Conservation (phyloP, 2,329 filamentous ascomycete genomes). For the Aspergillus fumigatiaffinis region DNA sequence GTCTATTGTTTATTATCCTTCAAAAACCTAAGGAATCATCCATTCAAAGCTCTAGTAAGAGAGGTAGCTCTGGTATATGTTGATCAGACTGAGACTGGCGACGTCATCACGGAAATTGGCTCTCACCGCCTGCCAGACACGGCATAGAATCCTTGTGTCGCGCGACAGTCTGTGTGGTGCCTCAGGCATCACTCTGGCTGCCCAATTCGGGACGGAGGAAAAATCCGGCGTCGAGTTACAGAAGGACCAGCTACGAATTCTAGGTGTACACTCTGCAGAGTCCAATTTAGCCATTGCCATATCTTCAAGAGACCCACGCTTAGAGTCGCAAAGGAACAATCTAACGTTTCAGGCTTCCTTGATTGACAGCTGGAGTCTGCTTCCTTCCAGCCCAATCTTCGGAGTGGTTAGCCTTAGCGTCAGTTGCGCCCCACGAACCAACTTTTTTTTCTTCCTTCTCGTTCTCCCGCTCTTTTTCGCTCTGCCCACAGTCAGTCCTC, state of each 20-base stretch:
- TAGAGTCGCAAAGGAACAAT: neutral
- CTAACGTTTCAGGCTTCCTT: neutral
- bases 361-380: neutral
- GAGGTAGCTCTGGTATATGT: too few species aligned
- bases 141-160: neutral
- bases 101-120: neutral
- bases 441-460: neutral
- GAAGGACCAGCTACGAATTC: neutral
- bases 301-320: neutral
- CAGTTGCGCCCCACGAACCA: neutral
- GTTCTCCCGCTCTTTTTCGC: too few species aligned
- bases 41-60: too few species aligned
- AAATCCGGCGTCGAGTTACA: neutral
- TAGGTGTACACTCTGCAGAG: neutral
- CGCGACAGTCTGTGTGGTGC: neutral
- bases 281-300: neutral
- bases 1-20: conserved; percentile 10
- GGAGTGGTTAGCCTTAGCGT: neutral
- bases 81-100: too few species aligned
- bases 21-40: neutral
- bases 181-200: neutral
- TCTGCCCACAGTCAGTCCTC: neutral
- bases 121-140: neutral
- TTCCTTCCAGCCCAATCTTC: neutral
- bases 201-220: neutral